Conservation (phyloP, 2,329 filamentous ascomycete genomes). For the Phaeophleospora eucalypticola region DNA sequence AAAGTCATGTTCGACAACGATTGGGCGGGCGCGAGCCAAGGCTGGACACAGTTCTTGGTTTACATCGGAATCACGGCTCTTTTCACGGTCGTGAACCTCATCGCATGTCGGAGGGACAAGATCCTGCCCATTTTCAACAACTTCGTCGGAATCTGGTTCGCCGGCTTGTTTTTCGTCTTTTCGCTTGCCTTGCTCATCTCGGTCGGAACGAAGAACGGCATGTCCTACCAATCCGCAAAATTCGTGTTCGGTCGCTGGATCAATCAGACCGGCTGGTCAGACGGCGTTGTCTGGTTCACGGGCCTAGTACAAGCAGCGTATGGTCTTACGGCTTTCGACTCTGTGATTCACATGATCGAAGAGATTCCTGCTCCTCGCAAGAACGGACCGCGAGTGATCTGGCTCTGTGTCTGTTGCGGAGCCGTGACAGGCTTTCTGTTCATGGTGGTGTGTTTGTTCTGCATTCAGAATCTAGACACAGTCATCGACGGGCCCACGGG, state of each 20-base stretch:
- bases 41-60: slow-evolving; percentile 54
- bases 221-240: slow-evolving; percentile 46
- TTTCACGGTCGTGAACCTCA: slow-evolving; percentile 50
- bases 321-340: slow-evolving; percentile 55
- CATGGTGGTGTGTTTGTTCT: slow-evolving; percentile 54
- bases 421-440: slow-evolving; percentile 51
- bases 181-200: slow-evolving; percentile 50
- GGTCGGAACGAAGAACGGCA: slow-evolving; percentile 44
- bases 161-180: slow-evolving; percentile 50
- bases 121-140: slow-evolving; percentile 53
- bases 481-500: slow-evolving; percentile 45
- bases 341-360: slow-evolving; percentile 57
- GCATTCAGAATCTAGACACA: slow-evolving; percentile 46
- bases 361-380: slow-evolving; percentile 52
- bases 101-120: slow-evolving; percentile 49
- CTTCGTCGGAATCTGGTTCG: slow-evolving; percentile 53
- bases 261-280: slow-evolving; percentile 50
- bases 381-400: slow-evolving; percentile 51
- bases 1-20: slow-evolving; percentile 50
- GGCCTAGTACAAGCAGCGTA: slow-evolving; percentile 56
- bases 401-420: slow-evolving; percentile 47
- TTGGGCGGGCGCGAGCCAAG: slow-evolving; percentile 43
- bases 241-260: slow-evolving; percentile 54
- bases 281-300: slow-evolving; percentile 56
- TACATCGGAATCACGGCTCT: slow-evolving; percentile 49